Conservation (phyloP, 192 early-diverging fungal species). For the Backusella sp. region DNA sequence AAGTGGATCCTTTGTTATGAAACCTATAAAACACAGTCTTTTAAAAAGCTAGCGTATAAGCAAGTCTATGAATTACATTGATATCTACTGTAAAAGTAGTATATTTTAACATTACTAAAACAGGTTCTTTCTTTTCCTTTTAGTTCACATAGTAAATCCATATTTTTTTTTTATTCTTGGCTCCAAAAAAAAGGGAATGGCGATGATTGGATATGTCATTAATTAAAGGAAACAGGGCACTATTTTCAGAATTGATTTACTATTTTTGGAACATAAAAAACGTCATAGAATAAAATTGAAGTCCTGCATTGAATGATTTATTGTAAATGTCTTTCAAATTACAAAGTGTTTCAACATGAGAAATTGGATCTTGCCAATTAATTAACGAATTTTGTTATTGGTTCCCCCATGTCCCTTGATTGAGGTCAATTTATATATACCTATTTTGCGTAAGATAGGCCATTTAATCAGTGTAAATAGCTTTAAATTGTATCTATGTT, state of each 20-base stretch:
- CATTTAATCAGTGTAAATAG: not conserved
- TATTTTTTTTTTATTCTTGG: not conserved
- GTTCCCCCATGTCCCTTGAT: not conserved
- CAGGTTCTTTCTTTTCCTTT: not conserved
- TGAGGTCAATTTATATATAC: not conserved
- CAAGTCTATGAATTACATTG: not conserved
- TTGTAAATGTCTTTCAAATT: not conserved
- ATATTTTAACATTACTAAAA: not conserved
- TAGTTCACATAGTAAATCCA: not conserved
- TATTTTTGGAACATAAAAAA: not conserved
- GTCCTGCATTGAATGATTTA: not conserved
- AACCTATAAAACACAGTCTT: not conserved
- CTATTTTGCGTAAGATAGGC: not conserved
- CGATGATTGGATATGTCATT: not conserved
- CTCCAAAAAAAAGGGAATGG: not conserved
- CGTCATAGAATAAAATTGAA: not conserved
- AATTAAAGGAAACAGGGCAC: not conserved
- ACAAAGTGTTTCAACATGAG: not conserved
- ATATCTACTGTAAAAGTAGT: too few species aligned
- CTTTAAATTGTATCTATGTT: not conserved
- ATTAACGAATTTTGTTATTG: not conserved
- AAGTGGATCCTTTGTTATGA: not conserved
- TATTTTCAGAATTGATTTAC: not conserved
- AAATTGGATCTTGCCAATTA: not conserved
- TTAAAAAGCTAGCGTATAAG: not conserved